phyloP scores from a whole-genome alignment of 1,284 basidiomycete species.

The Acaromyces ingoldii region DNA sequence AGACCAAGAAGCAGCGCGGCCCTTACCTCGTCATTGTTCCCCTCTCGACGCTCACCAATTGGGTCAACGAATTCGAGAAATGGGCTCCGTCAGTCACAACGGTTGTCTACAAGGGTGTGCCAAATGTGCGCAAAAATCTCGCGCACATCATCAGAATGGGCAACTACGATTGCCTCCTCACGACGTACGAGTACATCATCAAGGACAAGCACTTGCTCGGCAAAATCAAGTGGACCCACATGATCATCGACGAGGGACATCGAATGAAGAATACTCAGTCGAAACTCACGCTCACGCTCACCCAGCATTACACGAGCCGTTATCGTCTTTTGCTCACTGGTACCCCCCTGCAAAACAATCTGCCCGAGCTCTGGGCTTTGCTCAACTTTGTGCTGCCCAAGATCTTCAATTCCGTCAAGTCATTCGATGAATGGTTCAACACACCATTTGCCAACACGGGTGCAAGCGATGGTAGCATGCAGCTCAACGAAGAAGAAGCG shows the following conservation, averaged over 20 bases:
- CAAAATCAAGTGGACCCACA: constrained; percentile 51
- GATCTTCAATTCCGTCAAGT: constrained; percentile 99
- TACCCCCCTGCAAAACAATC: constrained; percentile 96
- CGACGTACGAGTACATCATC: constrained; percentile 52
- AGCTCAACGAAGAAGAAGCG: constrained; percentile 99
- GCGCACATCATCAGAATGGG: constrained; percentile 37
- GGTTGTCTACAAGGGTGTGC: constrained; percentile 50
- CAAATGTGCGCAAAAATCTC: constrained; percentile 44
- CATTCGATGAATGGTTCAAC: constrained; percentile 99
- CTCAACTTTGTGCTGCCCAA: constrained; percentile 98
- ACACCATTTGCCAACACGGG: constrained; percentile 98
- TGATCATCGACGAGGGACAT: constrained; percentile 65
- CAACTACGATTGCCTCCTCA: constrained; percentile 49
- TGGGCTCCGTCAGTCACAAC: constrained; percentile 49
- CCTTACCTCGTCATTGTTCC: constrained; percentile 52
- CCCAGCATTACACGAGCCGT: constrained; percentile 84
- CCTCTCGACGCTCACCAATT: constrained; percentile 50
- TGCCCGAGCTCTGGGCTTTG: constrained; percentile 95
- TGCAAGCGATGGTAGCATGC: constrained; percentile 73
- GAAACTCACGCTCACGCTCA: constrained; percentile 87
- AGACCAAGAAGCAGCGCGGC: constrained; percentile 49
- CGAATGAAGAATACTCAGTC: constrained; percentile 99
- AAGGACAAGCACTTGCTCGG: constrained; percentile 51
- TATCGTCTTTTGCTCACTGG: constrained; percentile 96
- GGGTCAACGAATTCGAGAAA: constrained; percentile 51